Base-by-base conservation (phyloP, 371 early-diverging fungal genomes). In the Rhizopus arrhizus region DNA sequence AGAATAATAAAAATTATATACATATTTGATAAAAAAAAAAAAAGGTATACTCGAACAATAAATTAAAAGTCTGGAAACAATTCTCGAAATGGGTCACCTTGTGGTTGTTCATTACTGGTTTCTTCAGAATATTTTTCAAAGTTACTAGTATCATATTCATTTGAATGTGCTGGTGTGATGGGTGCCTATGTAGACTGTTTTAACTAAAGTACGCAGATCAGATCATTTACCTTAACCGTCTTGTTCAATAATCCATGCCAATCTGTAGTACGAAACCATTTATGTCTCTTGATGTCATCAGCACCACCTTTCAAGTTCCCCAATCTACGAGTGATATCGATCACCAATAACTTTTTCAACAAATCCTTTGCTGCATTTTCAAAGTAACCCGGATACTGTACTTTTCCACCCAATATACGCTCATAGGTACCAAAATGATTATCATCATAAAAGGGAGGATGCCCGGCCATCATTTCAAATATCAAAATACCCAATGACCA, bases 401-500 rank as follows among this genome's bases (percentile, higher is more conserved):
- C 82, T 56, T 86, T 86, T 28, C 89, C 87, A 29, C 78, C 82
- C 51, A 92, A 74, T 52, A 96, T 94, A 69, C 87, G 89, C 62
- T 92, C 91, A 68, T 93, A 94, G 62, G 92, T 91, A 10, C 89
- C 90, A 64, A 90, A 89, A 15, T 90, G 90, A 46, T 94, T 95
- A 59, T 97, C 96, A 70, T 96, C 99, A 74, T 92, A 95, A 80
- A 97, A 98, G 9, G 99, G 99, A 31, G 98, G 98, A 64, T 94
- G 84, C 31, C 99, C 99, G 13, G 88, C 90, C 53, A 92, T 75
- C 88, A 95, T 93, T 80, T 99, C 99, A 73, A 92, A 99, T 31
- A 99, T 89, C 34, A 99, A 82, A 48, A 99, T 89, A 5, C 99
- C 99, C 13, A 99, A 77, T 2, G 99, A 94, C 95, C 97, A 99